Conservation (phyloP, 2,329 filamentous ascomycete species). For the Epichloe sibirici region DNA sequence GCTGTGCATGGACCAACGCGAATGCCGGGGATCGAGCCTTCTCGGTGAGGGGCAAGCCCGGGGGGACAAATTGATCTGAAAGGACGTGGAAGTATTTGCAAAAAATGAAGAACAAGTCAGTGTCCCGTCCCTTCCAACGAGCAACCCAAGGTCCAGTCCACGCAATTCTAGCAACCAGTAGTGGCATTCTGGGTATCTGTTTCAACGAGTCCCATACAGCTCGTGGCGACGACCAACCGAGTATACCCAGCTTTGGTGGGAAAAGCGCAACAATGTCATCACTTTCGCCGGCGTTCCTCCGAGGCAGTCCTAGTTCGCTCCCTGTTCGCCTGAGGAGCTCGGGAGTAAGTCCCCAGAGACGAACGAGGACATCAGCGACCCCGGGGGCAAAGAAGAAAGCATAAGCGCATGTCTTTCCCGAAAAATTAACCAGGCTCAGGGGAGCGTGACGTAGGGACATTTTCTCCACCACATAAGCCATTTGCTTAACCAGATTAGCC, state of each 20-base stretch:
- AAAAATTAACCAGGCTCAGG: conserved; percentile 64
- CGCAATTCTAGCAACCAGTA: conserved; percentile 59
- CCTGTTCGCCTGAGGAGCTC: conserved; percentile 60
- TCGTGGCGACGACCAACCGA: conserved; percentile 43
- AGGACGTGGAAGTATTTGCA: conserved; percentile 78
- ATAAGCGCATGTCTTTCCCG: conserved; percentile 82
- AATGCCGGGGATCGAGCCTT: conserved; percentile 62
- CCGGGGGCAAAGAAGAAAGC: conserved; percentile 88
- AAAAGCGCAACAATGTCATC: conserved; percentile 58
- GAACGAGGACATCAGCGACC: conserved; percentile 69
- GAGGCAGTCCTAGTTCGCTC: conserved; percentile 53
- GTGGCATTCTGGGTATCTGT: conserved; percentile 49
- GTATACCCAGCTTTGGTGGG: conserved; percentile 48
- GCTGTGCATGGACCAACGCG: conserved; percentile 69
- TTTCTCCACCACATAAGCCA: conserved; percentile 78
- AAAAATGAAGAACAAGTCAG: conserved; percentile 84
- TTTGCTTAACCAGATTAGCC: conserved; percentile 69
- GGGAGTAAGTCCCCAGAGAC: conserved; percentile 64
- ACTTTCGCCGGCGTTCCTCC: conserved; percentile 41
- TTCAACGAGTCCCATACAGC: conserved; percentile 45
- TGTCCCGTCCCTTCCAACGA: conserved; percentile 78
- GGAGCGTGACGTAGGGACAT: conserved; percentile 65
- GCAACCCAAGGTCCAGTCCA: conserved; percentile 81
- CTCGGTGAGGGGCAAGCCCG: conserved; percentile 39
- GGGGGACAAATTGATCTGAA: conserved; percentile 57